A percentile compares a stretch with the other conserved stretches of the same genome.
phyloP scores from a whole-genome alignment of 2,329 filamentous ascomycete species.

The Cladorrhinum sp. region DNA sequence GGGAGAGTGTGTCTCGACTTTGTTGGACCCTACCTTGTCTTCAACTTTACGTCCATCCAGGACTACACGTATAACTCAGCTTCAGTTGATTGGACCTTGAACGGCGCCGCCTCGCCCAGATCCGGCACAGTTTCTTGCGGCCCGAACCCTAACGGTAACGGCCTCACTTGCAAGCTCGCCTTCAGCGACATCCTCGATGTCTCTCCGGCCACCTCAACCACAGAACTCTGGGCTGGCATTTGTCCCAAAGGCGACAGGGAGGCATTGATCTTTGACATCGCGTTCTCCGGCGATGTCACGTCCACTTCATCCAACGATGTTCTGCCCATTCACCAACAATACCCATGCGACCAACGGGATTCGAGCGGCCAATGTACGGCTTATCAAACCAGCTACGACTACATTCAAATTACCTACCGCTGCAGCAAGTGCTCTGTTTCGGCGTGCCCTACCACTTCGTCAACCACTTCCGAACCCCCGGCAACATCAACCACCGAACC shows the following conservation, averaged over 20 bases:
- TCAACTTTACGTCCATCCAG: slow-evolving; percentile 14
- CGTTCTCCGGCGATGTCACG: slow-evolving; percentile 6
- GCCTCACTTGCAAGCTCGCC: slow-evolving; percentile 15
- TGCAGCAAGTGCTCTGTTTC: slow-evolving; percentile 15
- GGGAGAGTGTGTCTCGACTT: slow-evolving; percentile 18
- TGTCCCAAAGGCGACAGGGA: slow-evolving; percentile 18
- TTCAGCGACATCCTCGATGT: slow-evolving; percentile 15
- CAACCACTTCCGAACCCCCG: neutral
- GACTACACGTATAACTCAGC: slow-evolving; percentile 9
- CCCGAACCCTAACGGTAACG: neutral
- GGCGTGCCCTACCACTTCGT: slow-evolving; percentile 1
- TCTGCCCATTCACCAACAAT: slow-evolving; percentile 4
- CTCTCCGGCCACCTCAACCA: slow-evolving; percentile 1
- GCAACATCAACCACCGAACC: neutral
- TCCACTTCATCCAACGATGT: neutral
- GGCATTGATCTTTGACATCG: slow-evolving; percentile 11
- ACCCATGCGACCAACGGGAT: slow-evolving; percentile 10
- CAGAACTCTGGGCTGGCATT: slow-evolving; percentile 11
- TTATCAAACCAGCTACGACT: neutral
- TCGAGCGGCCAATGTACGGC: slow-evolving; percentile 6
- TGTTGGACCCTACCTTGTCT: slow-evolving; percentile 8
- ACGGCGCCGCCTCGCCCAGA: neutral
- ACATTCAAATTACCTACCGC: slow-evolving; percentile 17
- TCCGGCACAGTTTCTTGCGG: neutral
- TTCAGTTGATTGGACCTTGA: neutral